Conservation (phyloP, 1,139 yeast species). For the Starmera stellimalicola region DNA sequence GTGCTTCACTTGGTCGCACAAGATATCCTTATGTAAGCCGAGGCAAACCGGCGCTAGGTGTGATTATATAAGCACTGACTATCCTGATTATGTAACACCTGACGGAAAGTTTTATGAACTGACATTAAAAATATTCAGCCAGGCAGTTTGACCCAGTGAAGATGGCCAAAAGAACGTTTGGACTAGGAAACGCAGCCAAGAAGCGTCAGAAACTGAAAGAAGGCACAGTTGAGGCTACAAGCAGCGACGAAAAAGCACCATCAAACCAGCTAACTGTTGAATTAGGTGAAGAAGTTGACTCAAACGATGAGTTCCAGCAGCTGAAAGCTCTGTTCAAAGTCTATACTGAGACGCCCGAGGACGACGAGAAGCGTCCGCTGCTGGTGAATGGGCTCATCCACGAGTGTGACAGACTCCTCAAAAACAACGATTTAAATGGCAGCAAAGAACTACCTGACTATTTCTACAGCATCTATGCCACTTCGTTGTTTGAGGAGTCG, state of each 20-base stretch:
- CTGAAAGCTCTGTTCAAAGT: constrained; percentile 62
- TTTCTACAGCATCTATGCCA: constrained; percentile 68
- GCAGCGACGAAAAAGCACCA: constrained; percentile 12
- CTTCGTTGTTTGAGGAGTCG: constrained; percentile 62
- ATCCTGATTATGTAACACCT: too few species aligned
- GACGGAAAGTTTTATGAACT: too few species aligned
- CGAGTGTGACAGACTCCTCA: constrained; percentile 76
- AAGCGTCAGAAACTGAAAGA: constrained; percentile 19
- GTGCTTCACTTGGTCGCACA: too few species aligned
- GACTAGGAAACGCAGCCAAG: constrained; percentile 30
- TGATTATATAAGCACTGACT: too few species aligned
- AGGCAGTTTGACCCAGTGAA: too few species aligned
- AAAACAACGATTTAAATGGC: constrained; percentile 24
- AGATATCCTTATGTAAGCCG: too few species aligned
- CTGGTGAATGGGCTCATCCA: constrained; percentile 81
- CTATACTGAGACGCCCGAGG: constrained; percentile 43
- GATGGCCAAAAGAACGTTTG: constrained; percentile 76
- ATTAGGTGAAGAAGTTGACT: constrained; percentile 58
- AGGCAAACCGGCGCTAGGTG: too few species aligned
- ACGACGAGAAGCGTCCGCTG: constrained; percentile 48
- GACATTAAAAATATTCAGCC: too few species aligned
- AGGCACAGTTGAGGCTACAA: constrained; percentile 11
- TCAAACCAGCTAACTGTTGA: constrained; percentile 53
- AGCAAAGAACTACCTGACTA: constrained; percentile 36
- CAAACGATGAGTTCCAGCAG: constrained; percentile 72